Percentiles rank a stretch among this genome's conserved stretches.
phyloP scores from a whole-genome alignment of 2,329 filamentous ascomycete genomes.

The Xylariaceae sp. region DNA sequence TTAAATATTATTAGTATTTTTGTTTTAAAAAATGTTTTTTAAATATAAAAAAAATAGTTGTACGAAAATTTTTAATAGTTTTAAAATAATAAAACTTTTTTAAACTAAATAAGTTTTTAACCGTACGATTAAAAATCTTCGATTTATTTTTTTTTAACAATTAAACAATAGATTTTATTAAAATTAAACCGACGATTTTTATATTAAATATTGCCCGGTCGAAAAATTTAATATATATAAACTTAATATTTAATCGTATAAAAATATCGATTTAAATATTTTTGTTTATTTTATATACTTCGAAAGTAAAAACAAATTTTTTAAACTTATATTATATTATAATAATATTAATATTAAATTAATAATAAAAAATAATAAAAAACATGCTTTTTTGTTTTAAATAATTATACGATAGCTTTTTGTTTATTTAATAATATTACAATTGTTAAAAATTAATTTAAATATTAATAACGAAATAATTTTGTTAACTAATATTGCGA shows the following conservation, averaged over 20 bases:
- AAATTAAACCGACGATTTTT: neutral
- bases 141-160: neutral
- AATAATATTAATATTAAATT: too few species aligned
- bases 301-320: too few species aligned
- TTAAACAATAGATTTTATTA: neutral
- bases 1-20: neutral
- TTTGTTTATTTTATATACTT: too few species aligned
- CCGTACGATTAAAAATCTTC: neutral
- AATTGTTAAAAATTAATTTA: neutral
- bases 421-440: neutral
- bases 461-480: neutral
- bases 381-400: too few species aligned
- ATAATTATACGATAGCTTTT: too few species aligned
- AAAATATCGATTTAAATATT: too few species aligned
- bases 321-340: too few species aligned
- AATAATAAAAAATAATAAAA: too few species aligned
- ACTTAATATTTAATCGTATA: too few species aligned
- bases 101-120: neutral
- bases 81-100: neutral
- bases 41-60: neutral
- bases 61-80: neutral
- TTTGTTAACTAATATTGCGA: too few species aligned
- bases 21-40: neutral
- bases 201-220: neutral
- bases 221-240: too few species aligned